Evolutionary conservation across 2,329 filamentous ascomycete genomes (phyloP), one percentile per base, ranked within the genome.

Genomic region (Phaeosphaeriaceae sp.): DNA sequence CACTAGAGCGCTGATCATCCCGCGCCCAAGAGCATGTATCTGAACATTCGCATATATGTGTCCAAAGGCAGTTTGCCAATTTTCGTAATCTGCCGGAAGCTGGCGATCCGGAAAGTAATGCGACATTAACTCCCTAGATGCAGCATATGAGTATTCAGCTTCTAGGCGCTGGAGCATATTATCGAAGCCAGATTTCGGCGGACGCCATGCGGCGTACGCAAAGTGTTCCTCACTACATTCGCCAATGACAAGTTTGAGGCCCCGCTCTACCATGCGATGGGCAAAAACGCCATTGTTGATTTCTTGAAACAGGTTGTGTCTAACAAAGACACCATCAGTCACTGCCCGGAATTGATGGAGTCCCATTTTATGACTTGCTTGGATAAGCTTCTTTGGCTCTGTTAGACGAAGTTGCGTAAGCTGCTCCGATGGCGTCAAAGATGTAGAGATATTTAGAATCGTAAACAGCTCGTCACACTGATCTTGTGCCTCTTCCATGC

Each of bases 41-140:
- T 84, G 82, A 52, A 83, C 77, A 45, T 83, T 79, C 3, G 82
- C 81, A 54, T 84, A 84, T 5, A 84, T 71, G 12, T 71, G 71
- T 0, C 81, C 82, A 61, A 83, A 84, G 0, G 77, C 77, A 20
- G 82, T 77, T 39, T 64, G 55, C 82, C 82, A 84, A 58, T 77
- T 68, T 30, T 68, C 62, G 35, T 71, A 76, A 5, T 62, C 64
- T 0, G 56, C 9, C 0, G 80, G 79, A 0, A 83, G 60, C 3
- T 65, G 52, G 1, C 69, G 63, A 9, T 41, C 42, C 0, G 74
- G 77, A 46, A 77, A 81, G 61, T 81, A 79, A 13, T 77, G 56
- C 0, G 61, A 50, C 46, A 82, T 68, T 6, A 84, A 60, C 1
- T 71, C 71, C 20, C 76, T 70, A 34, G 79, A 78, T 1, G 73